Evolutionary conservation across 225 moss, liverwort and hornwort species (phyloP), one percentile per base, ranked within the genome.

Genomic region (Pleurozium schreberi): DNA sequence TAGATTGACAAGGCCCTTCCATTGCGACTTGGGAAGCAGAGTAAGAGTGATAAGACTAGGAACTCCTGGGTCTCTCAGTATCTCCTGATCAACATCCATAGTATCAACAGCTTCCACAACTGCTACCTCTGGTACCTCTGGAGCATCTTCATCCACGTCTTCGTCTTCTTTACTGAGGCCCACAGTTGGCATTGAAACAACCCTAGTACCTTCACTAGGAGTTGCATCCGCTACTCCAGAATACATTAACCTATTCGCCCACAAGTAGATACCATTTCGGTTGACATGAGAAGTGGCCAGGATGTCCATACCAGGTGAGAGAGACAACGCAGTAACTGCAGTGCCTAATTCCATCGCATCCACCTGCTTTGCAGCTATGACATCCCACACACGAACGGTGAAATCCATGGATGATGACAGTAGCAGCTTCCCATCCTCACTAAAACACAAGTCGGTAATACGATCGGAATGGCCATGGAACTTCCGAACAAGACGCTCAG

Each of bases 271-370:
- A 62, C 97, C 99, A 88, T 96, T 97, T 22, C 93, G 93, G 50
- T 99, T 99, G 63, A 99, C 96, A 87, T 97, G 99, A 7, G 97
- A 74, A 57, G 99, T 99, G 53, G 97, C 99, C 91, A 99, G 91
- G 96, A 99, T 94, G 73, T 99, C 99, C 99, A 97, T 99, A 61
- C 92, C 96, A 22, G 99, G 99, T 67, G 99, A 96, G 70, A 99
- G 93, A 83, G 96, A 95, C 57, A 99, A 92, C 55, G 96, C 93
- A 26, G 97, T 99, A 33, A 97, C 97, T 84, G 99, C 96, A 73
- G 94, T 93, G 74, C 95, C 96, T 31, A 99, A 83, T 65, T 93
- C 88, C 97, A 99, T 97, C 38, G 95, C 93, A 88, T 99, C 96
- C 85, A 99, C 71, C 80, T 95, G 96, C 89, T 96, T 99, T 21